Conservation (phyloP, 2,329 filamentous ascomycete genomes). For the Zelopaecilomyces penicillatus region DNA sequence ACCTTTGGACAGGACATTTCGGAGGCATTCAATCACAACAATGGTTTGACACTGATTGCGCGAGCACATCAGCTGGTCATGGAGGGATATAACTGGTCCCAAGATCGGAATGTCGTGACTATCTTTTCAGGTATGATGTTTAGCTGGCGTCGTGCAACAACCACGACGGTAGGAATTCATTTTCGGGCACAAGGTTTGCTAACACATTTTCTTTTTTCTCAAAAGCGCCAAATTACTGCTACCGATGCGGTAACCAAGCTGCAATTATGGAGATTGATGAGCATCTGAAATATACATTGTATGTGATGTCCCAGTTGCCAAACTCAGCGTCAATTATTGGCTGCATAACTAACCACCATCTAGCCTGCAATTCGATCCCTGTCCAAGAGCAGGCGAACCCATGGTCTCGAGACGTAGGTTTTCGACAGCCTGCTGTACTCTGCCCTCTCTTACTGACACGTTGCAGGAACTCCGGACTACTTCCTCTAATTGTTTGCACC, state of each 20-base stretch:
- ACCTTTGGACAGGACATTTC: conserved; percentile 96
- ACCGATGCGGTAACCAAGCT: conserved; percentile 96
- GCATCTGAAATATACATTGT: conserved; percentile 99
- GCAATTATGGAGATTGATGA: conserved; percentile 99
- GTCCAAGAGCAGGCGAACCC: conserved; percentile 91
- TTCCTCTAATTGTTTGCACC: conserved; percentile 64
- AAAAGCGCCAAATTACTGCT: conserved; percentile 85
- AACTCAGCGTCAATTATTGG: background rate
- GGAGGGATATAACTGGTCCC: conserved; percentile 99
- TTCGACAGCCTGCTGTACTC: background rate
- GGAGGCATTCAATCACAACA: conserved; percentile 99
- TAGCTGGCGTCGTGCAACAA: background rate
- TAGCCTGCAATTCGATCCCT: conserved; percentile 98
- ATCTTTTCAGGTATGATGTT: conserved; percentile 79
- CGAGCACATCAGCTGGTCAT: conserved; percentile 97
- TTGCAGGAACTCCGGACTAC: conserved; percentile 79
- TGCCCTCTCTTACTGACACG: conserved; percentile 13
- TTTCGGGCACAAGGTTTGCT: conserved; percentile 1
- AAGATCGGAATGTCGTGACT: conserved; percentile 95
- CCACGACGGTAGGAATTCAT: too few relatives aligned
- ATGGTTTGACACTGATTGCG: conserved; percentile 89
- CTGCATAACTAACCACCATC: conserved; percentile 16
- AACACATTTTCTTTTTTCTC: conserved; percentile 2
- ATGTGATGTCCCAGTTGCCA: conserved; percentile 14
- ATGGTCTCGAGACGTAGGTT: conserved; percentile 88